Evolutionary conservation across 139 green algal species (phyloP).

Genomic region (Edaphochlamys debaryana): DNA sequence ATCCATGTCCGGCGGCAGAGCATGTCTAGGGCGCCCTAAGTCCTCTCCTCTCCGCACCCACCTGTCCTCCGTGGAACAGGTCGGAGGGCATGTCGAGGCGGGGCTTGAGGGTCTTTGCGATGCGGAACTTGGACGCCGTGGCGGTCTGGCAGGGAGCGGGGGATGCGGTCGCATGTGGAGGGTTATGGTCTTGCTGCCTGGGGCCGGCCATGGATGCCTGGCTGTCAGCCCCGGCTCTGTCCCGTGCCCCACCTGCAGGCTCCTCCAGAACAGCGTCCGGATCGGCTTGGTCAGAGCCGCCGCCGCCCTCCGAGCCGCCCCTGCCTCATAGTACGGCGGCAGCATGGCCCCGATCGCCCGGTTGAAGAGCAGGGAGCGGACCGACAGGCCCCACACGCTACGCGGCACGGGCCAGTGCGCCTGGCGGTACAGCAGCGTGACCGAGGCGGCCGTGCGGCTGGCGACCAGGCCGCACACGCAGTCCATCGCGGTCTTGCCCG

Average conservation of each 20-base stretch:
- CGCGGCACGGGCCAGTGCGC: constrained; percentile 29
- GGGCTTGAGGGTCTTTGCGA: too few species aligned
- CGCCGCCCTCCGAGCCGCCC: neutral
- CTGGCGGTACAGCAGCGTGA: constrained; percentile 21
- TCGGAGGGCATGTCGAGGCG: too few species aligned
- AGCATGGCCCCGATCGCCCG: neutral
- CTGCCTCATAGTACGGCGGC: neutral
- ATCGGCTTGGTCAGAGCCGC: neutral
- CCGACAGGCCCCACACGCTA: neutral
- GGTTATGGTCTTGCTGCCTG: too few species aligned
- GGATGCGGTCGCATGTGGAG: too few species aligned
- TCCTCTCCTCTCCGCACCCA: too few species aligned
- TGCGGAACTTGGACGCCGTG: too few species aligned
- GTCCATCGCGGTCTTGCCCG: constrained; percentile 30
- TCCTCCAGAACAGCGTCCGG: constrained; percentile 4
- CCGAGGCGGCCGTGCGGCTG: neutral
- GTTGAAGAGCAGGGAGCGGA: neutral
- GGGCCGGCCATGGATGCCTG: too few species aligned
- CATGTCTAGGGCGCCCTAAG: too few species aligned
- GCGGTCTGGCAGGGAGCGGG: too few species aligned
- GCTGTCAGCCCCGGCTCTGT: too few species aligned
- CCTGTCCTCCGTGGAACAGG: constrained; percentile 38
- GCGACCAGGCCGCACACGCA: constrained; percentile 8
- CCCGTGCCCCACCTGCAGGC: neutral
- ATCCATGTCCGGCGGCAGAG: too few species aligned